Evolutionary conservation across 352 stramenopile genomes (phyloP).

Genomic region (Globisporangium carolinianum): DNA sequence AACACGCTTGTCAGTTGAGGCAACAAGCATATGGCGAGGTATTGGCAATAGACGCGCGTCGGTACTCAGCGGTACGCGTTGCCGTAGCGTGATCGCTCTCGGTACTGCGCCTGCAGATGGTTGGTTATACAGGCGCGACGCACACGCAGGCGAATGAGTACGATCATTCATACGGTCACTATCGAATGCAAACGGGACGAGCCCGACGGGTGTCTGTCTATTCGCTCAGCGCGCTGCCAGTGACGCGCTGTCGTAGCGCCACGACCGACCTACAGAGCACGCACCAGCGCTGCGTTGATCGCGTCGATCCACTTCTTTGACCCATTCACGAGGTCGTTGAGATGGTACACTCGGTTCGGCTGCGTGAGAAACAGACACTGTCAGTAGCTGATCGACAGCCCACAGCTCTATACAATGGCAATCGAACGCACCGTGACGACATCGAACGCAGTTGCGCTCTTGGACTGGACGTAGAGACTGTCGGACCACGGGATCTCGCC

Average conservation of each 20-base stretch:
- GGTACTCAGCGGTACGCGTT: constrained; percentile 11
- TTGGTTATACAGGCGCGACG: too few relatives aligned
- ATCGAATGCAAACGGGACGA: background rate
- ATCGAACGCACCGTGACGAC: constrained; percentile 61
- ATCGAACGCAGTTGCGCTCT: constrained; percentile 80
- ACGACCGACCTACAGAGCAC: constrained; percentile 8
- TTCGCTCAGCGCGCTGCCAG: background rate
- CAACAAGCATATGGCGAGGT: too few relatives aligned
- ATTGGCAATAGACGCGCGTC: too few relatives aligned
- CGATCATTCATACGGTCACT: background rate
- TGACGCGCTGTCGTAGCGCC: background rate
- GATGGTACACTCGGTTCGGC: constrained; percentile 84
- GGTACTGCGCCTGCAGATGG: constrained; percentile 10
- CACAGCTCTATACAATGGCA: too few relatives aligned
- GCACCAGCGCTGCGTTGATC: constrained; percentile 79
- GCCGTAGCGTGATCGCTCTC: constrained; percentile 12
- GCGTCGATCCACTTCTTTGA: constrained; percentile 88
- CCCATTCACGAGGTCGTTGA: constrained; percentile 84
- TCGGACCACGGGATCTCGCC: constrained; percentile 84
- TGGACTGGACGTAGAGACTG: constrained; percentile 80
- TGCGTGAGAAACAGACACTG: constrained; percentile 7
- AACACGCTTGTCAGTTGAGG: too few relatives aligned
- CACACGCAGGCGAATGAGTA: constrained; percentile 1
- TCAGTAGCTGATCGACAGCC: background rate
- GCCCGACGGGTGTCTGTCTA: background rate